phyloP scores from a whole-genome alignment of 2,329 filamentous ascomycete genomes.

The Hymenoscyphus fructigenus region DNA sequence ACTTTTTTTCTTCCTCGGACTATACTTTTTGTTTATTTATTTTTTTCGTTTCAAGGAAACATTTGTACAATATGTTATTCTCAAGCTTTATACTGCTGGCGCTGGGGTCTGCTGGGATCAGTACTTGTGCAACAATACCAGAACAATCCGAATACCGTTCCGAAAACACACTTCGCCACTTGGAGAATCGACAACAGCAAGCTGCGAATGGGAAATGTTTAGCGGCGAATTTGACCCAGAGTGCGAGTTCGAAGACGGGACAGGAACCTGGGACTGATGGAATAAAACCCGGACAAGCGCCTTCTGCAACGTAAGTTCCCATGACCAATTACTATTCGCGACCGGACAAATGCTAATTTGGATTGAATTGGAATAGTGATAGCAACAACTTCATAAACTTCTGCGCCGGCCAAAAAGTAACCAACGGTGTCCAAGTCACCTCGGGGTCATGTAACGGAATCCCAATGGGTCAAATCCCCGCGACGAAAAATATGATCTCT shows the following conservation, averaged over 20 bases:
- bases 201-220: slow-evolving; percentile 38
- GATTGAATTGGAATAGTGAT: slow-evolving; percentile 43
- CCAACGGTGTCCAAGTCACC: slow-evolving; percentile 57
- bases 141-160: not conserved
- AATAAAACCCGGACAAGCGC: slow-evolving; percentile 39
- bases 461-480: slow-evolving; percentile 16
- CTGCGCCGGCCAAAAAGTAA: slow-evolving; percentile 42
- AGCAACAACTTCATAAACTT: slow-evolving; percentile 33
- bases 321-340: too few species aligned
- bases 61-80: slow-evolving; percentile 1
- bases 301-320: slow-evolving; percentile 35
- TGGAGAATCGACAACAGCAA: not conserved
- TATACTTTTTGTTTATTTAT: not conserved
- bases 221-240: slow-evolving; percentile 31
- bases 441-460: slow-evolving; percentile 57
- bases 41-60: not conserved
- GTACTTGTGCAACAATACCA: not conserved
- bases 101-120: slow-evolving; percentile 5
- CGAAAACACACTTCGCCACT: not conserved
- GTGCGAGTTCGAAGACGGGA: slow-evolving; percentile 16
- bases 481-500: slow-evolving; percentile 23
- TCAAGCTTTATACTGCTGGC: slow-evolving; percentile 5
- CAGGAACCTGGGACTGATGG: slow-evolving; percentile 41
- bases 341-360: not conserved
- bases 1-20: not conserved